Evolutionary conservation across 192 early-diverging fungal species (phyloP), one percentile per base, ranked within the genome.

Genomic region (Pilobolus umbonatus): DNA sequence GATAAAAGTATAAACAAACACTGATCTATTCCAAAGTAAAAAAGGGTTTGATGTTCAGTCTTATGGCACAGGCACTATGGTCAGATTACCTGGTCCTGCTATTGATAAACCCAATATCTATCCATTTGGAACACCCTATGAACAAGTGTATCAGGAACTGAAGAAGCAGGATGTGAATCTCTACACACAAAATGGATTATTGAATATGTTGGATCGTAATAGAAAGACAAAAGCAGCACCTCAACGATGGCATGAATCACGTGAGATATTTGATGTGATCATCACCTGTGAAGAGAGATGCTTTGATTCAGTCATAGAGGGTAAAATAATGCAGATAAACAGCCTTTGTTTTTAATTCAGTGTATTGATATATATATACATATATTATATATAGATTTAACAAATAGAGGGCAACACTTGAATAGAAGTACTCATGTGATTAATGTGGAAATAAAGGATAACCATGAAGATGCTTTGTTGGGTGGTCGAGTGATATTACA

Each of bases 391-490:
- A 31, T 43, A 91, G 94, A 98, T 65, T 71, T 96, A 43, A 57
- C 83, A 17, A 80, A 79, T 31, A 81, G 91, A 19, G 83, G 85
- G 2, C 83, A 87, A 21, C 51, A 76, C 3, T 69, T 80, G 29
- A 92, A 81, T 55, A 67, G 70, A 43, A 86, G 87, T 1, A 86
- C 93, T 0, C 95, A 98, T 78, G 83, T 98, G 2, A 86, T 98
- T 55, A 98, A 98, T 57, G 81, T 98, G 4, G 95, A 97, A 30
- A 98, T 97, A 63, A 89, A 89, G 59, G 96, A 98, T 68, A 98
- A 93, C 73, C 86, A 91, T 40, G 82, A 88, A 61, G 91, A 96
- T 59, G 93, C 96, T 0, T 64, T 78, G 17, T 62, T 91, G 0
- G 96, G 95, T 4, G 96, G 88, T 7, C 77, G 86, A 60, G 83